phyloP scores from a whole-genome alignment of 768 basidiomycete species.

The Mrakia gelida region DNA sequence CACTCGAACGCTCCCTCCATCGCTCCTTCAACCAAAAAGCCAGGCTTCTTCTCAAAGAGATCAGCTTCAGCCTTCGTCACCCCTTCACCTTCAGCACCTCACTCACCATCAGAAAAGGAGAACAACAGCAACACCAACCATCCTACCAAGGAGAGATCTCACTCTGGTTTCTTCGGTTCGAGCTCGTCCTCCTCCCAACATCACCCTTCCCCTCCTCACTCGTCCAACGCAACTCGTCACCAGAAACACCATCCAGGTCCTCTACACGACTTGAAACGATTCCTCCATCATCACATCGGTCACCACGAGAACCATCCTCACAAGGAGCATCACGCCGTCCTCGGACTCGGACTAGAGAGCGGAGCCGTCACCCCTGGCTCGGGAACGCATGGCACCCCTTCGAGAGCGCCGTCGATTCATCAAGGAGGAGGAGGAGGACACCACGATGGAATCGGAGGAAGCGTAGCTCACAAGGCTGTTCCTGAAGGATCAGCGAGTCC shows the following conservation, averaged over 20 bases:
- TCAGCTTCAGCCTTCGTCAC: constrained; percentile 8
- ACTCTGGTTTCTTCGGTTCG: constrained; percentile 37
- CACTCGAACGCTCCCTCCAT: constrained; percentile 11
- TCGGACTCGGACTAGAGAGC: constrained; percentile 32
- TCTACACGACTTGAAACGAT: constrained; percentile 87
- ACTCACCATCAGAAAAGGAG: constrained; percentile 25
- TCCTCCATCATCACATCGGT: constrained; percentile 86
- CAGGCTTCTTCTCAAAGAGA: constrained; percentile 28
- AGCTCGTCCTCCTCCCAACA: constrained; percentile 40
- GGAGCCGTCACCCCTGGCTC: constrained; percentile 24
- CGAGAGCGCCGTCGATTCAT: constrained; percentile 3
- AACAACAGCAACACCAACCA: too few relatives aligned
- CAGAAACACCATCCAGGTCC: constrained; percentile 57
- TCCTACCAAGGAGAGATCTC: background rate
- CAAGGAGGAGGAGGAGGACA: background rate
- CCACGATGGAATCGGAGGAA: background rate
- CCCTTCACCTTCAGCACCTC: constrained; percentile 4
- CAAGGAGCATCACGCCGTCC: constrained; percentile 35
- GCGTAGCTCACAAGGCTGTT: constrained; percentile 17
- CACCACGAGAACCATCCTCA: constrained; percentile 46
- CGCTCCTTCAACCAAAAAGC: constrained; percentile 11
- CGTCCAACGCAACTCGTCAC: constrained; percentile 42
- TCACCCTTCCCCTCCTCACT: constrained; percentile 34
- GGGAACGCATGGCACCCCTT: constrained; percentile 4
- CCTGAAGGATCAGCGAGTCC: constrained; percentile 6